These are phyloP conservation scores for Monilinia vaccinii-corymbosi DNA, from an alignment of 2,329 filamentous ascomycete genomes.

Conservation along the genomic window DNA sequence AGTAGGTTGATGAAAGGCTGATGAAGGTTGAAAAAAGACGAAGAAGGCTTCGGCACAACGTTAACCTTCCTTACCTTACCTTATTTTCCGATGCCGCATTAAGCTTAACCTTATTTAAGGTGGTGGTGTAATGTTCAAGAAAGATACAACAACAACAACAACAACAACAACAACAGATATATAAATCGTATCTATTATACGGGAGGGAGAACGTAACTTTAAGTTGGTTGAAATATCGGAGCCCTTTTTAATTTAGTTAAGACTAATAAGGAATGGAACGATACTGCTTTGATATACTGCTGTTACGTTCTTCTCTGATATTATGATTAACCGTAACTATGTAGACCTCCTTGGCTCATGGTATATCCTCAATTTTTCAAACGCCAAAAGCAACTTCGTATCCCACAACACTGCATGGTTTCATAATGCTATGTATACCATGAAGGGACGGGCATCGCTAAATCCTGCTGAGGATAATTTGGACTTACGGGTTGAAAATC, in stretches of 20 bases:
- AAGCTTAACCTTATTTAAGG: too few species aligned
- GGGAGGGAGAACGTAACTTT: too few species aligned
- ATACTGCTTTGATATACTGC: too few species aligned
- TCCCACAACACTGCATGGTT: neutral
- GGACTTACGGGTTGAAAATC: neutral
- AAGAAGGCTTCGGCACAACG: neutral
- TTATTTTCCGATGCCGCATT: conserved; percentile 8
- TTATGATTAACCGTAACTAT: neutral
- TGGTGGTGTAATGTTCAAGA: too few species aligned
- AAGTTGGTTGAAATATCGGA: too few species aligned
- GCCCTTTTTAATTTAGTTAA: too few species aligned
- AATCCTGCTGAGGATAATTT: neutral
- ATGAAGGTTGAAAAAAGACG: neutral
- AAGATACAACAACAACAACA: too few species aligned
- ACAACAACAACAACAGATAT: too few species aligned
- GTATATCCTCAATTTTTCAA: neutral
- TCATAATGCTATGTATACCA: neutral
- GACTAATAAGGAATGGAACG: too few species aligned
- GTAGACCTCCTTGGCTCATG: neutral
- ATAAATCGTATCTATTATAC: too few species aligned
- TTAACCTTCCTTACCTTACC: too few species aligned
- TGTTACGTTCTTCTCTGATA: too few species aligned
- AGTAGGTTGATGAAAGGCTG: neutral
- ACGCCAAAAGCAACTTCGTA: neutral
- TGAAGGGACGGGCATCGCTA: neutral